Evolutionary conservation across 345 rosid genomes (phyloP).

Genomic region (Eucalyptus pauciflora): DNA sequence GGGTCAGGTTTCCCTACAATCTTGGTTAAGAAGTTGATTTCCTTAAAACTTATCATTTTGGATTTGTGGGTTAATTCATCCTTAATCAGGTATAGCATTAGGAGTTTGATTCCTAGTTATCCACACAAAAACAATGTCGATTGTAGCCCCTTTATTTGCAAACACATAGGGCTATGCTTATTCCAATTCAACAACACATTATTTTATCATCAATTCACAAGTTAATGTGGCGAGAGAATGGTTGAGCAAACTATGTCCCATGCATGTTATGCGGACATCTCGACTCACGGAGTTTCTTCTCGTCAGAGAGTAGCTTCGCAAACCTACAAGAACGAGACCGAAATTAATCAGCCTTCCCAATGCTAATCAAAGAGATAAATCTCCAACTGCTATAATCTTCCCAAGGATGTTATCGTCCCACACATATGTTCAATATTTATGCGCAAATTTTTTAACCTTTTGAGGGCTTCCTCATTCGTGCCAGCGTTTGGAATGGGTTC

Average conservation of each 20-base stretch:
- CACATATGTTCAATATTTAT: not conserved
- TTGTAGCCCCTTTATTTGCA: not conserved
- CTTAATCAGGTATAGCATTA: not conserved
- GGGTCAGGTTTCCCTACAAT: no score
- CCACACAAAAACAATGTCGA: not conserved
- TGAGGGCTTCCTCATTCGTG: slow-evolving; percentile 46
- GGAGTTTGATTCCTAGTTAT: not conserved
- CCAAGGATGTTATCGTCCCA: not conserved
- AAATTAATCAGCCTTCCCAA: not conserved
- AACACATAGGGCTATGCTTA: not conserved
- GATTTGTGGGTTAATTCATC: not conserved
- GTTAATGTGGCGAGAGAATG: not conserved
- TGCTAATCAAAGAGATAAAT: not conserved
- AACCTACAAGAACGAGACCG: not conserved
- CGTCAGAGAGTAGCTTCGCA: not conserved
- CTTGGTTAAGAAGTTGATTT: not conserved
- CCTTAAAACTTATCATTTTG: not conserved
- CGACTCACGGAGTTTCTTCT: not conserved
- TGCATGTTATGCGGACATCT: not conserved
- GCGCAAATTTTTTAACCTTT: slow-evolving; percentile 13
- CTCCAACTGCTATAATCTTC: not conserved
- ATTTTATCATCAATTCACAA: not conserved
- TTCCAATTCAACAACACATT: not conserved
- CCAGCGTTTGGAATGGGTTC: slow-evolving; percentile 30
- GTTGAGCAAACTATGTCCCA: not conserved